phyloP scores from a whole-genome alignment of 331 rosid genomes.

The Pyrus hybrid region DNA sequence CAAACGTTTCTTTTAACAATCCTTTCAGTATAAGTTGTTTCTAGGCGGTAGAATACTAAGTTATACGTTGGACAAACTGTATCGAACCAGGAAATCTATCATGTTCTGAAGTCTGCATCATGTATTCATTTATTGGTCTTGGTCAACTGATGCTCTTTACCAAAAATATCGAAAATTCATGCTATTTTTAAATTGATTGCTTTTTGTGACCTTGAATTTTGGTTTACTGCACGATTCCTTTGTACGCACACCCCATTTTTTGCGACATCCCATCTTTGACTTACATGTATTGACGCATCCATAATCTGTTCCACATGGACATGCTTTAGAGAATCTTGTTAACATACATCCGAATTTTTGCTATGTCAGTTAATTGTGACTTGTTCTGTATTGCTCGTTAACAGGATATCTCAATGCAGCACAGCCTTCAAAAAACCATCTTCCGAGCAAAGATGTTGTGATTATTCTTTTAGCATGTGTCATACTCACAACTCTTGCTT shows the following conservation, averaged over 20 bases:
- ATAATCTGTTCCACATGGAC: background rate
- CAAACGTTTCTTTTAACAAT: background rate
- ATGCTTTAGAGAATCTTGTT: no score
- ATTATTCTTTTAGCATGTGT: conserved; percentile 48
- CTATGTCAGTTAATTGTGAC: conserved; percentile 3
- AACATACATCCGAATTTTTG: background rate
- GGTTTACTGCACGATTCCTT: background rate
- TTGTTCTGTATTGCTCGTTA: conserved; percentile 23
- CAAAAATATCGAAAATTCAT: background rate
- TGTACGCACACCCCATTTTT: background rate
- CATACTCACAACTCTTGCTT: conserved; percentile 54
- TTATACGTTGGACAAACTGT: no score
- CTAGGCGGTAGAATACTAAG: no score
- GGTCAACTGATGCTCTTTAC: background rate
- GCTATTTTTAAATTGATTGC: background rate
- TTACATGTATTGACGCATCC: background rate
- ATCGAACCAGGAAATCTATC: no score
- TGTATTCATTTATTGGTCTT: background rate
- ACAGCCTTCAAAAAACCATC: conserved; percentile 45
- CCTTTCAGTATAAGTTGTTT: no score
- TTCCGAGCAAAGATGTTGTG: conserved; percentile 54
- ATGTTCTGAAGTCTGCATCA: no score
- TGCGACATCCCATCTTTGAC: background rate
- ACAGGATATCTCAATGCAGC: conserved; percentile 52
- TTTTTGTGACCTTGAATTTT: background rate